Evolutionary conservation across 441 rosid genomes (phyloP), one percentile per base, ranked within the genome.

Genomic region (Omphalea diandra): DNA sequence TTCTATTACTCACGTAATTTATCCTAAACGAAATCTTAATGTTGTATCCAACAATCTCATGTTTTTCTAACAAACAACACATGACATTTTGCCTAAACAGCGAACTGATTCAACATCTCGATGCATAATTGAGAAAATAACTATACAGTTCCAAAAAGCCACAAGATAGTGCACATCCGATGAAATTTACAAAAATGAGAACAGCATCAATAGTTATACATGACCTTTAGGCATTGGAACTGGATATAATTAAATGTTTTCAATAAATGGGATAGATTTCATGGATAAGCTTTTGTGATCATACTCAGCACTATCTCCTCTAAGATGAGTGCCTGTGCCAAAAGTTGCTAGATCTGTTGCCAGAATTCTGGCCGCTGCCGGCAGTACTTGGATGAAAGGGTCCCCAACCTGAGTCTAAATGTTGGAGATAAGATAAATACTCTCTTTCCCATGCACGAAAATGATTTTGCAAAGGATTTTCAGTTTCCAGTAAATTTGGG

Each of bases 381-480:
- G n/a, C 44, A n/a, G 72, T 43, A 43, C 31, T 43, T 59, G 63
- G 80, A 76, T 72, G 82, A 73, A 72, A 81, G 18, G 72, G 20
- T 14, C 83, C 75, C 86, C 88, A 69, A 40, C 77, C 73, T 2
- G 81, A 46, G 6, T 75, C 87, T 50, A 24, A 60, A 4, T 60
- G 70, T 22, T 73, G 83, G 75, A 81, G 78, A 62, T 62, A 78
- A 43, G 85, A 79, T 61, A 81, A 71, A 72, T 75, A 79, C 71
- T 81, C 84, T 65, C 85, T 72, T 60, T 80, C 83, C 87, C 83
- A 73, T 17, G 63, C 73, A 40, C 38, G 80, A 63, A 68, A 77
- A 11, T 31, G 78, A 73, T 36, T 72, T 10, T 63, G 70, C 14
- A 67, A 8, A 7, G 67, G 65, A 72, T 54, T 74, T 43, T 83